Evolutionary conservation across 2,329 filamentous ascomycete genomes (phyloP).

Genomic region (Gnomoniopsis smithogilvyi): DNA sequence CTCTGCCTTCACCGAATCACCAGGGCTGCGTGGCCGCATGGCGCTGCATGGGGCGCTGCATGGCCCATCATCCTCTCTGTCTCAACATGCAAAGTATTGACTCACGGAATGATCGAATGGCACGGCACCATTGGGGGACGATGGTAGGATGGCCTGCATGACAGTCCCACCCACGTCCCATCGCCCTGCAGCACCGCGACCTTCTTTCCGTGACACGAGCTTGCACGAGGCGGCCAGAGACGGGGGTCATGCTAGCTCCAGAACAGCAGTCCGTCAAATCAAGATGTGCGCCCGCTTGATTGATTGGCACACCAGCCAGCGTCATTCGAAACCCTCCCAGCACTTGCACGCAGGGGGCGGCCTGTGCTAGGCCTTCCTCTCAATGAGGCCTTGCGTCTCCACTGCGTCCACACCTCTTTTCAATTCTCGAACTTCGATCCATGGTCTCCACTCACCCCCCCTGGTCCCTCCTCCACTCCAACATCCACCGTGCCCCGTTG

Average conservation of each 20-base stretch:
- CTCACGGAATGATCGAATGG: slow-evolving; percentile 17
- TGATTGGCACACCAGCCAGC: slow-evolving; percentile 17
- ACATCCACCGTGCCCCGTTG: neutral
- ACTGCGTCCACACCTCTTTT: neutral
- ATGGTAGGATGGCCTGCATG: neutral
- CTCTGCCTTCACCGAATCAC: neutral
- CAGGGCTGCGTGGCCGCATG: neutral
- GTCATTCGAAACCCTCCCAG: slow-evolving; percentile 16
- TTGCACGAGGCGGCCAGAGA: slow-evolving; percentile 18
- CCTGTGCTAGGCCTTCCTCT: neutral
- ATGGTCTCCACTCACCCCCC: neutral
- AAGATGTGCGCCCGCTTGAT: slow-evolving; percentile 16
- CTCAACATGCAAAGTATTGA: slow-evolving; percentile 9
- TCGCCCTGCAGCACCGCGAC: neutral
- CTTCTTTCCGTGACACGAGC: slow-evolving; percentile 14
- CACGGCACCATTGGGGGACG: slow-evolving; percentile 1
- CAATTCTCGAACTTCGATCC: neutral
- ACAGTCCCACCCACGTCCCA: slow-evolving; percentile 11
- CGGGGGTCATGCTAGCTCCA: neutral
- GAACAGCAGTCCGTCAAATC: slow-evolving; percentile 18
- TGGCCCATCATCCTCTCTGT: neutral
- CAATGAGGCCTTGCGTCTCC: too few relatives aligned
- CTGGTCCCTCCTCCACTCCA: neutral
- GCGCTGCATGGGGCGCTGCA: neutral
- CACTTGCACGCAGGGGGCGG: neutral